Evolutionary conservation across 2,329 filamentous ascomycete genomes (phyloP).

Genomic region (Botryotinia narcissicola): DNA sequence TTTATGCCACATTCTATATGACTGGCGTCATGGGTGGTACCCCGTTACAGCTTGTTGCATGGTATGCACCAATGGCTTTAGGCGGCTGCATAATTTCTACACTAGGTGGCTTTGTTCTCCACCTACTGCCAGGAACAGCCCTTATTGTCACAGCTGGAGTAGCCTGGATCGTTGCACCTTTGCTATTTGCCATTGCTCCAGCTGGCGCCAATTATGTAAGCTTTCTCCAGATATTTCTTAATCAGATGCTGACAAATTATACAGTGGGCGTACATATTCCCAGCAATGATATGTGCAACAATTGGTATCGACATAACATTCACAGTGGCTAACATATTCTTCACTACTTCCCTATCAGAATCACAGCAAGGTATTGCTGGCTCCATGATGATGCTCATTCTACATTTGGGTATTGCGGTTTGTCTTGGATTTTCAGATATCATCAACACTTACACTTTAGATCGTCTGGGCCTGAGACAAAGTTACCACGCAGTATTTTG

Average conservation of each 20-base stretch:
- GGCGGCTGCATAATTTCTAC: conserved; percentile 67
- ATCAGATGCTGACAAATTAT: background rate
- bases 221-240: background rate
- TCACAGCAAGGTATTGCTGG: conserved; percentile 69
- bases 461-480: conserved; percentile 42
- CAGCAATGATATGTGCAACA: conserved; percentile 65
- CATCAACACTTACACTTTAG: conserved; percentile 45
- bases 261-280: conserved; percentile 72
- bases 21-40: conserved; percentile 50
- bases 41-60: conserved; percentile 57
- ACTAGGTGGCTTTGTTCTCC: conserved; percentile 55
- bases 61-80: conserved; percentile 63
- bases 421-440: conserved; percentile 71
- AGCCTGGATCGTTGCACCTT: conserved; percentile 50
- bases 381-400: conserved; percentile 65
- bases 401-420: conserved; percentile 71
- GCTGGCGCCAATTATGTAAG: conserved; percentile 34
- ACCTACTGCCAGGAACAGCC: conserved; percentile 52
- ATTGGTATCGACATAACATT: conserved; percentile 74
- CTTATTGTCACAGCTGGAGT: conserved; percentile 52
- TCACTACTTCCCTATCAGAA: conserved; percentile 67
- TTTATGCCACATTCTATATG: conserved; percentile 68
- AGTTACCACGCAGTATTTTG: conserved; percentile 67
- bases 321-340: conserved; percentile 74
- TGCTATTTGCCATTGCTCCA: conserved; percentile 55